A percentile compares a stretch with the other conserved stretches of the same genome.
Evolutionary conservation across 129 eudicot species (phyloP).

Genomic region (Solidago caesia): DNA sequence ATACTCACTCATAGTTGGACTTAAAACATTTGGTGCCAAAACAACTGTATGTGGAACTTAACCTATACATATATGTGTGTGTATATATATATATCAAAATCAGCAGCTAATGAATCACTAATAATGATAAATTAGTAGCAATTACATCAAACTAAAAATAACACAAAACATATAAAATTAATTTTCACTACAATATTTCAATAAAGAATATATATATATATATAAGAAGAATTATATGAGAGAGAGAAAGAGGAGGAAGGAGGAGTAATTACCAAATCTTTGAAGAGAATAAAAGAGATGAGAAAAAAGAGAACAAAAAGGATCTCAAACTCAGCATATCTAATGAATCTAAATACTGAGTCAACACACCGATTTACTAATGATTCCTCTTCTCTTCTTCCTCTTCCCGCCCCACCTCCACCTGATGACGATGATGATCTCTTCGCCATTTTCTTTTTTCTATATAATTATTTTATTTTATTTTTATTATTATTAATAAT

Average conservation of each 20-base stretch:
- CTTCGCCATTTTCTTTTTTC: conserved; percentile 29
- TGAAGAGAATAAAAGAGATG: conserved; percentile 70
- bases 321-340: conserved; percentile 92
- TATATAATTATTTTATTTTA: no score
- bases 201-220: not conserved
- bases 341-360: conserved; percentile 67
- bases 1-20: no score
- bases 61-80: no score
- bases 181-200: no score
- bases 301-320: conserved; percentile 80
- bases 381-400: conserved; percentile 49
- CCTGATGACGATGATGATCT: conserved; percentile 16
- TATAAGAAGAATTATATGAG: not conserved
- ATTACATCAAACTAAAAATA: no score
- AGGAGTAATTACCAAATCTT: conserved; percentile 64
- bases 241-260: not conserved
- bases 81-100: no score
- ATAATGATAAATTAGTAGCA: no score
- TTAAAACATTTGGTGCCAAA: no score
- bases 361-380: conserved; percentile 63
- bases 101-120: no score
- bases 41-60: no score
- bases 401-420: not conserved
- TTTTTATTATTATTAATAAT: no score
- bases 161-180: no score